These are phyloP conservation scores for Penicillium coffeae DNA, from an alignment of 495 filamentous ascomycete species.

Conservation along the genomic window DNA sequence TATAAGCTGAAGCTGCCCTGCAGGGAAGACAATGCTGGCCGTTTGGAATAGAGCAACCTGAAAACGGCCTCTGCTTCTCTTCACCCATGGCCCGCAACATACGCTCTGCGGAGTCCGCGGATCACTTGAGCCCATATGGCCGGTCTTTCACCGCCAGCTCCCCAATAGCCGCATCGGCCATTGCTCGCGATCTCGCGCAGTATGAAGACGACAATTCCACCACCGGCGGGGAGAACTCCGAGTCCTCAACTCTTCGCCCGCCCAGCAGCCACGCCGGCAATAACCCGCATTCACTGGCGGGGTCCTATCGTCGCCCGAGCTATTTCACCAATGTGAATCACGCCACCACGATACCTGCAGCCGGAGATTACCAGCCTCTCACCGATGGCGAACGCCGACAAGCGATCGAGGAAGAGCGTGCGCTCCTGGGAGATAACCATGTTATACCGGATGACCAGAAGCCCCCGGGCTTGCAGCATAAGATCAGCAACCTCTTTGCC, in stretches of 20 bases:
- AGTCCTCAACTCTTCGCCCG: conserved; percentile 45
- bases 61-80: conserved; percentile 2
- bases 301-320: conserved; percentile 65
- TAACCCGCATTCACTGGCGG: conserved; percentile 54
- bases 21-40: neutral
- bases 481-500: conserved; percentile 26
- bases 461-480: conserved; percentile 23
- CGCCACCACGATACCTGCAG: conserved; percentile 42
- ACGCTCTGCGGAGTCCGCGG: conserved; percentile 18
- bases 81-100: conserved; percentile 22
- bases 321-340: conserved; percentile 59
- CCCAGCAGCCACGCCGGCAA: conserved; percentile 33
- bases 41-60: neutral
- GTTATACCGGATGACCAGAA: conserved; percentile 62
- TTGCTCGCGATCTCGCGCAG: conserved; percentile 67
- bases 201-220: conserved; percentile 46
- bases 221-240: conserved; percentile 44
- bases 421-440: conserved; percentile 73
- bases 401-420: conserved; percentile 68
- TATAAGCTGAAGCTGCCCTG: neutral
- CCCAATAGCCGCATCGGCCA: conserved; percentile 62
- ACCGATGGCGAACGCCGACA: conserved; percentile 59
- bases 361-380: conserved; percentile 46
- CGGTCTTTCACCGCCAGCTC: conserved; percentile 53
- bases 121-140: conserved; percentile 20